Evolutionary conservation across 176 grass and related monocot genomes (phyloP).

Genomic region (Aegilops bicornis): DNA sequence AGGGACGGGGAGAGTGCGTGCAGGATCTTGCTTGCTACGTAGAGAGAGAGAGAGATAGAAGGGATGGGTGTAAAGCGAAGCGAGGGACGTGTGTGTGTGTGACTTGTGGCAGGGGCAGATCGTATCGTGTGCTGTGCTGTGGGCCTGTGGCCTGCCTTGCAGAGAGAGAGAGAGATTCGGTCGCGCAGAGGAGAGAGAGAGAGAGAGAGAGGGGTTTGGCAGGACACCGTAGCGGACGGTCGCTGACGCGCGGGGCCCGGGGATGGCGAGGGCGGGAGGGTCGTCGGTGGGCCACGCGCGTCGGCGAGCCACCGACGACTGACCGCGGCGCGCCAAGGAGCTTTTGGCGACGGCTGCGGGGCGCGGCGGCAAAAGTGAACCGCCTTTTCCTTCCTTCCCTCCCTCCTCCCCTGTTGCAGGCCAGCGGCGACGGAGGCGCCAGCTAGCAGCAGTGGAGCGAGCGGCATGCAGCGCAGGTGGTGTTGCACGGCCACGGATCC

Average conservation of each 20-base stretch:
- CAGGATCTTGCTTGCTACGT: not conserved
- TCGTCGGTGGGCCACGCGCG: not conserved
- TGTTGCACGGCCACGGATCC: too few species aligned
- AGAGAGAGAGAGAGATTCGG: not conserved
- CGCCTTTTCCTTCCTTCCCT: not conserved
- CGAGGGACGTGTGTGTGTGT: not conserved
- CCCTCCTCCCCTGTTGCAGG: not conserved
- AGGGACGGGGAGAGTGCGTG: not conserved
- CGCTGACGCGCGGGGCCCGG: not conserved
- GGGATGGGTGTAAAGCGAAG: not conserved
- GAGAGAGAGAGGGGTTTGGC: not conserved
- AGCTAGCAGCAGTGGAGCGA: not conserved
- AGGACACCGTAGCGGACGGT: not conserved
- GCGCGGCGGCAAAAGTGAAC: not conserved
- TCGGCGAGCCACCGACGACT: not conserved
- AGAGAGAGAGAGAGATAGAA: not conserved
- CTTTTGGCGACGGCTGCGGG: too few species aligned
- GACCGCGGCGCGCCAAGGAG: not conserved
- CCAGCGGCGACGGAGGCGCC: not conserved
- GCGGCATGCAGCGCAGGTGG: too few species aligned
- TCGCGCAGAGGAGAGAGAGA: not conserved
- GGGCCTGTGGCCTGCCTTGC: not conserved
- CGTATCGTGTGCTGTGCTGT: constrained; percentile 13
- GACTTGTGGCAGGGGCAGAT: not conserved
- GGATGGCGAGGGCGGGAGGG: not conserved